Evolutionary conservation across 805 yeast species (phyloP).

Genomic region (Priceomyces melissophilus): DNA sequence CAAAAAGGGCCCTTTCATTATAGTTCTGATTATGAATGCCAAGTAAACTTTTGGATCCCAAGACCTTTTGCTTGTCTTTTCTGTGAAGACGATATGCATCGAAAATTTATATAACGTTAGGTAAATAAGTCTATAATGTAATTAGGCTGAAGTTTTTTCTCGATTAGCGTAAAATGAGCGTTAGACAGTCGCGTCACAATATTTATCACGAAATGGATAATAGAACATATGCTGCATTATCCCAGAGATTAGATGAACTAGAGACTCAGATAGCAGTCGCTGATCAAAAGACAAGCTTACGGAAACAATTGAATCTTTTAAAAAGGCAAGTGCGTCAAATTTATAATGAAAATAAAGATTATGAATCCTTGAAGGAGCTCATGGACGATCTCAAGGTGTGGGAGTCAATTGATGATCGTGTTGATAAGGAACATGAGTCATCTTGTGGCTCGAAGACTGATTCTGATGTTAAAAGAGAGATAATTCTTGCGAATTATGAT

Average conservation of each 20-base stretch:
- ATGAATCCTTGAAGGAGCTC: constrained; percentile 15
- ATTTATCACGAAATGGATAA: constrained; percentile 2
- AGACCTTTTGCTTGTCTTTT: too few species aligned
- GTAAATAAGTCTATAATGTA: too few species aligned
- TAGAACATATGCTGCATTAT: not conserved
- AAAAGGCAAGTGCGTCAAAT: constrained; percentile 10
- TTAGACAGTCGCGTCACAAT: too few species aligned
- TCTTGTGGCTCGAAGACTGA: too few species aligned
- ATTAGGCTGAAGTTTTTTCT: too few species aligned
- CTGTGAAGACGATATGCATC: not conserved
- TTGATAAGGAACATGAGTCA: constrained; percentile 1
- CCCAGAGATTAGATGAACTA: constrained; percentile 1
- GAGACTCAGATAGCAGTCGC: constrained; percentile 2
- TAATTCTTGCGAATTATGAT: constrained; percentile 20
- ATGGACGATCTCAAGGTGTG: constrained; percentile 17
- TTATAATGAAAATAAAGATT: constrained; percentile 16
- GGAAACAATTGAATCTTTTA: constrained; percentile 13
- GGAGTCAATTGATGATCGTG: constrained; percentile 8
- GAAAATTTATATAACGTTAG: too few species aligned
- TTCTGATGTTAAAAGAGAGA: constrained; percentile 14
- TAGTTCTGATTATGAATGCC: too few species aligned
- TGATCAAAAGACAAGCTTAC: constrained; percentile 1
- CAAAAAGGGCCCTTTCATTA: too few species aligned
- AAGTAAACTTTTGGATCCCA: not conserved
- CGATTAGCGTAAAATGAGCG: not conserved